A percentile compares a stretch with the other conserved stretches of the same genome.
These are phyloP conservation scores for Ceratobasidium sp. DNA, from an alignment of 1,284 basidiomycete genomes.

Conservation along the genomic window DNA sequence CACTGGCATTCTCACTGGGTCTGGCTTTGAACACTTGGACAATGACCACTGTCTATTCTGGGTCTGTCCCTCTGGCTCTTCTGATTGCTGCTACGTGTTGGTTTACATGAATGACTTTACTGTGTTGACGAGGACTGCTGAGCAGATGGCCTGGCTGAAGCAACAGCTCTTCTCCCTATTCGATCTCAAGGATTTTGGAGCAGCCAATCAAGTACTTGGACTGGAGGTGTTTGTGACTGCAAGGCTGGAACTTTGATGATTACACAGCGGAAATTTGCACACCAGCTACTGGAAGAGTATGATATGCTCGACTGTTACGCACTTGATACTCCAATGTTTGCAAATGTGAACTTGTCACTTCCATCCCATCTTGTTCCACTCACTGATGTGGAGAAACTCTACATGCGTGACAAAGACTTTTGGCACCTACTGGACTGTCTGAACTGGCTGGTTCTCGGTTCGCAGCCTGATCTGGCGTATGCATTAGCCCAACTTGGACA, in stretches of 20 bases:
- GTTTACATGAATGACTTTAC: conserved; percentile 28
- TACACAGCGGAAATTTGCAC: conserved; percentile 11
- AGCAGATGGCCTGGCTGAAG: conserved; percentile 19
- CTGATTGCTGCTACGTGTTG: background rate
- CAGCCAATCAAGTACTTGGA: background rate
- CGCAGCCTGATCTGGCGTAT: conserved; percentile 1
- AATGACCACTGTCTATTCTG: conserved; percentile 13
- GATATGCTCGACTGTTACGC: conserved; percentile 4
- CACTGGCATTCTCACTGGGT: background rate
- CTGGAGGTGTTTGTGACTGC: conserved; percentile 13
- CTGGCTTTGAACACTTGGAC: background rate
- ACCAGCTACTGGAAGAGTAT: conserved; percentile 2
- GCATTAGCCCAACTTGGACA: conserved; percentile 20
- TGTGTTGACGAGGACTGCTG: background rate
- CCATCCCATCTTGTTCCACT: conserved; percentile 1
- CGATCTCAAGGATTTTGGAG: conserved; percentile 26
- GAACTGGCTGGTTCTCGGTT: conserved; percentile 21
- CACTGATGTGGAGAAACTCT: background rate
- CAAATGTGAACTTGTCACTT: conserved; percentile 1
- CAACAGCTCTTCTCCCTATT: background rate
- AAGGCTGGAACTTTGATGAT: conserved; percentile 11
- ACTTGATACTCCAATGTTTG: conserved; percentile 12
- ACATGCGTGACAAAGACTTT: conserved; percentile 24
- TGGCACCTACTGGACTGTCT: conserved; percentile 2
- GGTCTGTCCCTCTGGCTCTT: background rate